Evolutionary conservation across 2,329 filamentous ascomycete genomes (phyloP).

Genomic region (Exophiala phaeomuriformis): DNA sequence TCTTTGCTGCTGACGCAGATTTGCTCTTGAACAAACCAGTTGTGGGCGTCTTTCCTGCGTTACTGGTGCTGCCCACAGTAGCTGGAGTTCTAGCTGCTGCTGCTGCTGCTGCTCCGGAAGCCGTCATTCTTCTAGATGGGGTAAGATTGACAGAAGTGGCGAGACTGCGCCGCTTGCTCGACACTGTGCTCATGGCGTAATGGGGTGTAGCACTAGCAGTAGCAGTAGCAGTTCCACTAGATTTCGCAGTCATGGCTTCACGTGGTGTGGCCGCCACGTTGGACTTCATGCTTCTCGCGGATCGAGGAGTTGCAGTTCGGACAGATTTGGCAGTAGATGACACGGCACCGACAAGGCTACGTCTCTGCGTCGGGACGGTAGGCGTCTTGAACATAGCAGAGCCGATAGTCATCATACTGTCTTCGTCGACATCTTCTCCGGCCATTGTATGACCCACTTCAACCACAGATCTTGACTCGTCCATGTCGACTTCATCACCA

Average conservation of each 20-base stretch:
- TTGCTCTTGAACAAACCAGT: constrained; percentile 17
- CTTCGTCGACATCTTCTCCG: constrained; percentile 4
- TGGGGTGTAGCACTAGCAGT: constrained; percentile 2
- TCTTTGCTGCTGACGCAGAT: constrained; percentile 5
- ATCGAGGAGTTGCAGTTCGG: no score
- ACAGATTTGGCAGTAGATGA: no score
- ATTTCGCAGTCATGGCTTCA: no score
- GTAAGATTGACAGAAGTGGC: background rate
- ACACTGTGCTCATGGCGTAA: constrained; percentile 19
- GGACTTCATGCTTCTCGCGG: no score
- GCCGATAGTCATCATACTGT: constrained; percentile 17
- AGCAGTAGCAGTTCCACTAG: no score
- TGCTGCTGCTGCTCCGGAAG: background rate
- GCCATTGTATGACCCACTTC: no score
- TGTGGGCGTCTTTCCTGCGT: constrained; percentile 8
- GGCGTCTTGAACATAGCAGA: constrained; percentile 21
- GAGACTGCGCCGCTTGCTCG: constrained; percentile 8
- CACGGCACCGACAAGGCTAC: background rate
- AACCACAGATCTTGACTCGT: no score
- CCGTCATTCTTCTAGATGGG: constrained; percentile 3
- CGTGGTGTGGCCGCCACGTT: no score
- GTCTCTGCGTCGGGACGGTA: constrained; percentile 3
- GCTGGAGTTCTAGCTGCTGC: background rate
- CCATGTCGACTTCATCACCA: constrained; percentile 10
- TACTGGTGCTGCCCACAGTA: background rate